These are phyloP conservation scores for Parafenestella ontariensis DNA, from an alignment of 2,329 filamentous ascomycete genomes.

Conservation along the genomic window DNA sequence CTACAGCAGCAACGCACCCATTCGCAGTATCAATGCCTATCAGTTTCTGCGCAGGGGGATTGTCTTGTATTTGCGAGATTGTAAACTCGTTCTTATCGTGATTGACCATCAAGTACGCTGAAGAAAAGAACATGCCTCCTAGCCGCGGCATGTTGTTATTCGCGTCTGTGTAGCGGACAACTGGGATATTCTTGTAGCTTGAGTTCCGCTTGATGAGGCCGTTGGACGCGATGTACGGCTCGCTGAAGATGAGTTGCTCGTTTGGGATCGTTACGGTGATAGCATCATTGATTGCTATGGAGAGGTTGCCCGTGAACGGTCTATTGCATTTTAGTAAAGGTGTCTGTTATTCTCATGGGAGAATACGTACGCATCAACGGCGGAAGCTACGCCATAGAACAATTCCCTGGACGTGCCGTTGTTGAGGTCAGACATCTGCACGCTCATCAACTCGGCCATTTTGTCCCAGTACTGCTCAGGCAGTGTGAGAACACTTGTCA, in stretches of 20 bases:
- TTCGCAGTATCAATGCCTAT: conserved; percentile 4
- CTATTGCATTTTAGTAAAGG: neutral
- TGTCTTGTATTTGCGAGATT: neutral
- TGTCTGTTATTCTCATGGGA: neutral
- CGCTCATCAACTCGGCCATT: neutral
- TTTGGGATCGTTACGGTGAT: neutral
- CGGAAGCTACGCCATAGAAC: neutral
- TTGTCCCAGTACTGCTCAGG: conserved; percentile 1
- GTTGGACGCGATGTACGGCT: conserved; percentile 3
- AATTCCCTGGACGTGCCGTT: neutral
- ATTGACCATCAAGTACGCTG: conserved; percentile 8
- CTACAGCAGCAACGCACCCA: neutral
- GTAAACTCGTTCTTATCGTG: conserved; percentile 9
- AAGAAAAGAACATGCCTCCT: conserved; percentile 10
- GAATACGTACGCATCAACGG: neutral
- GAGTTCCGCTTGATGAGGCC: neutral
- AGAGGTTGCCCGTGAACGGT: conserved; percentile 1
- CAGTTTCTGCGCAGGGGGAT: neutral
- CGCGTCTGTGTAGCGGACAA: neutral
- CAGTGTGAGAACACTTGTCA: conserved; percentile 1
- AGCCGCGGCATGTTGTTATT: conserved; percentile 5
- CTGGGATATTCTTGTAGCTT: neutral
- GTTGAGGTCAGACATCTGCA: neutral
- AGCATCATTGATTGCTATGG: conserved; percentile 1
- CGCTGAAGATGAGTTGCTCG: conserved; percentile 8